Base-by-base conservation (phyloP, 2,329 filamentous ascomycete genomes). In the Epicoccum sorghinum region DNA sequence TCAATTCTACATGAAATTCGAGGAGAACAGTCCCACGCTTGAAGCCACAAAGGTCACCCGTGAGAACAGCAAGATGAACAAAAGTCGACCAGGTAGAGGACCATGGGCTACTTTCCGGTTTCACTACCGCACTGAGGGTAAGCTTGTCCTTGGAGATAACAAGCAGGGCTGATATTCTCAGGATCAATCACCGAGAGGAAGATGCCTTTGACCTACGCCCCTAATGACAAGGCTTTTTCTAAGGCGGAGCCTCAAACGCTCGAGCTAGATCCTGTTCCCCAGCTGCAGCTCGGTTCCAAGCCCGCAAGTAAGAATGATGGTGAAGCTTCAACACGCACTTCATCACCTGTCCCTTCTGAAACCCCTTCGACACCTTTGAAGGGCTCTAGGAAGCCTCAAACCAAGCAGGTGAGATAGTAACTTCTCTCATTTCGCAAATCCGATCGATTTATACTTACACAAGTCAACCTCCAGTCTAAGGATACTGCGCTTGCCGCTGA, bases 21-120 rank as follows among this genome's bases (percentile, higher is more conserved):
- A 68, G 13, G 54, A 45, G 36, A 60, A 70, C 36, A 51, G 30
- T 9, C 39, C 54, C 6, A 35, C 50, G 12, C 23, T 69, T 2
- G 63, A 67, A 18, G 38, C 32, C 3, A 10, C 5, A 1, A 58
- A 54, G 25, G 13, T 18, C 3, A 62, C 22, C 0, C 48, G 37
- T 7, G 45, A 55, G 42, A 55, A 57, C 18, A 60, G 52, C 32
- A 65, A 59, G 32, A 40, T 65, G 7, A 25, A 50, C 4, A 24
- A 38, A 7, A 58, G 55, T 30, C 68, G 74, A 1, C 71, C 70
- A 22, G 76, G 76, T 1, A 57, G 50, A 13, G 60, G 68, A 40
- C 69, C 75, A 5, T 78, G 75, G 75, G 73, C 68, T 1, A 70
- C 72, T 9, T 73, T 78, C 43, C 67, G 74, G 14, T 79, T 78